phyloP scores from a whole-genome alignment of 1,284 basidiomycete species.

The Xanthoconium separans region DNA sequence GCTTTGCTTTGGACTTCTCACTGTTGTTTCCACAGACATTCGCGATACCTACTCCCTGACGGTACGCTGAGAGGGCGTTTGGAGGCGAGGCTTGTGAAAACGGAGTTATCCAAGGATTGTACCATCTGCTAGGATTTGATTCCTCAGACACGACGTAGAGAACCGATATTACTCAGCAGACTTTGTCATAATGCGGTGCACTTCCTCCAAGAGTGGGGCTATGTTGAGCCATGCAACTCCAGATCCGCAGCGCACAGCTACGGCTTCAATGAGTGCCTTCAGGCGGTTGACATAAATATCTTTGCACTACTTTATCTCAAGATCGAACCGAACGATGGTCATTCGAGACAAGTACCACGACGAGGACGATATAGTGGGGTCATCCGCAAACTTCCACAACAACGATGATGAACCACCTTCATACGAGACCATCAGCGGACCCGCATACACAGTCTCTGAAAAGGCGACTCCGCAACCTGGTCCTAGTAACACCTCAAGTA shows the following conservation, averaged over 20 bases:
- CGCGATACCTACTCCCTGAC: conserved; percentile 18
- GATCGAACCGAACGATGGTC: conserved; percentile 6
- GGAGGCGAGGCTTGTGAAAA: conserved; percentile 16
- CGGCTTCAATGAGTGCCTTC: neutral
- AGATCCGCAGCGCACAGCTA: too few species aligned
- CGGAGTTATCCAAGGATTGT: conserved; percentile 11
- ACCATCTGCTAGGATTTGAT: conserved; percentile 16
- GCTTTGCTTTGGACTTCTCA: neutral
- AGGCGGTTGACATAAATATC: neutral
- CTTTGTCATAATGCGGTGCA: neutral
- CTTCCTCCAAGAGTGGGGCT: too few species aligned
- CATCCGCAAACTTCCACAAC: neutral
- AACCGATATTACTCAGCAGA: neutral
- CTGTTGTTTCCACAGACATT: conserved; percentile 6
- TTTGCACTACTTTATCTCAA: neutral
- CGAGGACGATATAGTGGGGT: conserved; percentile 1
- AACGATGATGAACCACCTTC: conserved; percentile 24
- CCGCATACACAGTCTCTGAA: neutral
- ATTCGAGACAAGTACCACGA: conserved; percentile 13
- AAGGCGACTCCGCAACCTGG: neutral
- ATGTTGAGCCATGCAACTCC: too few species aligned
- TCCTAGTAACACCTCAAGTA: neutral
- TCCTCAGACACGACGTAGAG: too few species aligned
- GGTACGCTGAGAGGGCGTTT: conserved; percentile 22
- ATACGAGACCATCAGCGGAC: conserved; percentile 15